phyloP scores from a whole-genome alignment of 2,329 filamentous ascomycete species.

The Penicillium hesseltinei region DNA sequence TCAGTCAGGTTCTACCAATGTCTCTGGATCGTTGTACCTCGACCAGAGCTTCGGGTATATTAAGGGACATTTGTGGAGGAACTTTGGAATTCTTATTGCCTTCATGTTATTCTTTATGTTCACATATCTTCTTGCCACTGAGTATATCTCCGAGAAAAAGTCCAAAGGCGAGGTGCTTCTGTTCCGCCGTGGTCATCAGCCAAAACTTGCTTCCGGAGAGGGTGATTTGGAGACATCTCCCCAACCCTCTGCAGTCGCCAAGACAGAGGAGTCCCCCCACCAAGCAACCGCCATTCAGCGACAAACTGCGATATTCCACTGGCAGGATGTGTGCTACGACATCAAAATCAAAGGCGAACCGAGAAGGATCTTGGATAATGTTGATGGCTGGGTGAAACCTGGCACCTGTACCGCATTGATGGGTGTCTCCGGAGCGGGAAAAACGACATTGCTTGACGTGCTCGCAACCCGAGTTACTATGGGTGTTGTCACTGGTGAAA shows the following conservation, averaged over 20 bases:
- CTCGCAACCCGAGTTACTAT: constrained; percentile 58
- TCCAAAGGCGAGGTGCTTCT: constrained; percentile 32
- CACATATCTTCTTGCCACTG: neutral
- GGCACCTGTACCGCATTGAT: constrained; percentile 57
- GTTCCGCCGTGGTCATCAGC: constrained; percentile 44
- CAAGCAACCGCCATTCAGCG: neutral
- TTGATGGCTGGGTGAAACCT: constrained; percentile 56
- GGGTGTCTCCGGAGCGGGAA: constrained; percentile 64
- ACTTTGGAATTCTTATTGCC: constrained; percentile 73
- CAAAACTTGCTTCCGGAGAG: neutral
- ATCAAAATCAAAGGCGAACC: constrained; percentile 52
- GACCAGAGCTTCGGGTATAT: neutral
- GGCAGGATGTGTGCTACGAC: constrained; percentile 57
- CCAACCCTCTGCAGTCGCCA: neutral
- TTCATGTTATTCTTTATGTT: constrained; percentile 47
- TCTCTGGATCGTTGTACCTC: neutral
- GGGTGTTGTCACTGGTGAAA: constrained; percentile 64
- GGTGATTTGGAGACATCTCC: neutral
- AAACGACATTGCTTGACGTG: constrained; percentile 60
- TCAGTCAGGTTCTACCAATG: neutral
- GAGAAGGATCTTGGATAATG: constrained; percentile 54
- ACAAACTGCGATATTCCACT: constrained; percentile 42
- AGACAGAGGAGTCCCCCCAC: neutral
- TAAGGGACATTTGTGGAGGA: constrained; percentile 26
- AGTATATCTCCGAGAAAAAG: constrained; percentile 26